Percentiles rank a stretch among this genome's conserved stretches.
phyloP scores from a whole-genome alignment of 140 eudicot species.

The Oenanthe javanica region DNA sequence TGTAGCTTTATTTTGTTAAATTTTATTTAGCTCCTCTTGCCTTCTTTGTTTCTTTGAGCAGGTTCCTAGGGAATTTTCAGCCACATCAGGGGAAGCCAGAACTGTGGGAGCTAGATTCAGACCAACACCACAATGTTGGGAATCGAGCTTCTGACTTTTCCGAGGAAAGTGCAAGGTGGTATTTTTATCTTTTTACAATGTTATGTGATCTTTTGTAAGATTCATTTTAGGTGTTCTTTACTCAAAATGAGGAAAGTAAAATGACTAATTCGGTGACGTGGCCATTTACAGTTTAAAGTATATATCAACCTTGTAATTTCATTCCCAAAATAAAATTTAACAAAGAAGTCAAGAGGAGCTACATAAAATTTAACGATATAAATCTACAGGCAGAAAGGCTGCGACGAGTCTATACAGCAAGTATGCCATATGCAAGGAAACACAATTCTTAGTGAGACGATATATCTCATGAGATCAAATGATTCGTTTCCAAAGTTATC shows the following conservation, averaged over 20 bases:
- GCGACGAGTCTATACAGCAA: neutral
- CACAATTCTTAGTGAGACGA: neutral
- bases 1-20: neutral
- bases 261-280: neutral
- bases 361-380: neutral
- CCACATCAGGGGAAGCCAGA: conserved; percentile 86
- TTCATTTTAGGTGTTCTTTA: neutral
- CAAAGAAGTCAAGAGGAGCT: neutral
- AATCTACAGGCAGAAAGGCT: too few species aligned
- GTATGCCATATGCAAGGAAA: neutral
- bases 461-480: neutral
- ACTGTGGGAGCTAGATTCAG: conserved; percentile 93
- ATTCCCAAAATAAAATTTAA: too few species aligned
- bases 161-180: conserved; percentile 55
- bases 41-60: conserved; percentile 21
- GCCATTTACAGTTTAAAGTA: neutral
- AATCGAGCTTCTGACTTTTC: conserved; percentile 46
- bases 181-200: conserved; percentile 1
- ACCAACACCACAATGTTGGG: conserved; percentile 74
- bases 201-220: neutral
- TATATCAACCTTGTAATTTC: neutral
- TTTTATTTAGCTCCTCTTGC: neutral
- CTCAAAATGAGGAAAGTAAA: neutral
- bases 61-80: conserved; percentile 92
- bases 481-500: neutral